Evolutionary conservation across 2,329 filamentous ascomycete species (phyloP), one percentile per base, ranked within the genome.

Genomic region (Colletotrichum abscissum): DNA sequence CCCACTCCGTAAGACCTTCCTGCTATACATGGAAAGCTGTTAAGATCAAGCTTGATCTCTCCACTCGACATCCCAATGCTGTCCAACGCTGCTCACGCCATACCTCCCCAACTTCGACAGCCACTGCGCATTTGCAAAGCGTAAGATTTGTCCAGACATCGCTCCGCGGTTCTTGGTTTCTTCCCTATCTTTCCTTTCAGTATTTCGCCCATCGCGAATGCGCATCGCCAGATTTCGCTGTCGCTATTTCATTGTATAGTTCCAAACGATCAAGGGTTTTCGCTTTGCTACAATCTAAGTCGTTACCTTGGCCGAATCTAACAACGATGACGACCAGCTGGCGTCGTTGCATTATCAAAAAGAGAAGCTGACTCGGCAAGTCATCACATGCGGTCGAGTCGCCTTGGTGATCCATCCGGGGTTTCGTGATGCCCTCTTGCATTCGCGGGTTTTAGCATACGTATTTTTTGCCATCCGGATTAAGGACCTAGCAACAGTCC

Each of bases 301-400:
- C 54, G 8, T 24, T 12, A 19, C 26, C 22, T 58, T 8, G 12
- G 9, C 24, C 52, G 24, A 46, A 33, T 26, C 54, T 26, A 59
- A 19, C 38, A 42, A 59, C n/a, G 12, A 67, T 59, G 55, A 59
- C 42, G 62, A 52, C 52, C 28, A 24, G 26, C 24, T 35, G 38
- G 4, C 26, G 33, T 14, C 24, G n/a, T 30, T 46, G 38, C 46
- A 19, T 24, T 28, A 11, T 26, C 22, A 16, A n/a, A 28, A 49
- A 54, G 55, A 66, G 42, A 30, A 55, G 59, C 46, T 70, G 63
- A 70, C 63, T 67, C 42, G 63, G 33, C 24, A 59, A 55, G 30
- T 8, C n/a, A 52, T 24, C 35, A 35, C 24, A 28, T 28, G n/a
- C 49, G 14, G 9, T 71, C 28, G 26, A 52, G 30, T 24, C 46